Conservation (phyloP, 805 yeast species). For the Metschnikowia chrysomelidarum region DNA sequence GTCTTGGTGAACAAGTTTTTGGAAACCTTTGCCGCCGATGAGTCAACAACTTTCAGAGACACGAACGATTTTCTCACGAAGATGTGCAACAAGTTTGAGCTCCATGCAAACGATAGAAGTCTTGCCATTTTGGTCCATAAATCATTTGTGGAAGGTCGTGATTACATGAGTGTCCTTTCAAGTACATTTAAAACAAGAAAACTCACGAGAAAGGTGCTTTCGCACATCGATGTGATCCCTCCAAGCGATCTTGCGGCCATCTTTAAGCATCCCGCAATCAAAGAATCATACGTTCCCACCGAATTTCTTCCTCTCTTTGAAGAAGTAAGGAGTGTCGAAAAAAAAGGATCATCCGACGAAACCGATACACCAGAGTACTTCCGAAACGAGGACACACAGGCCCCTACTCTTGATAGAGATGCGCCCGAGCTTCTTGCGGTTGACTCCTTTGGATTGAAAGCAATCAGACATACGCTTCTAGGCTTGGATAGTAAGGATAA, state of each 20-base stretch:
- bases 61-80: slow-evolving; percentile 42
- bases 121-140: slow-evolving; percentile 57
- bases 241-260: slow-evolving; percentile 42
- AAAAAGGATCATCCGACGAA: slow-evolving; percentile 7
- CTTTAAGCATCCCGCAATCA: slow-evolving; percentile 25
- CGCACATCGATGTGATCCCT: slow-evolving; percentile 54
- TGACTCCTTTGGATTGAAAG: slow-evolving; percentile 73
- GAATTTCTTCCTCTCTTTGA: slow-evolving; percentile 32
- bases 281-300: slow-evolving; percentile 31
- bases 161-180: slow-evolving; percentile 16
- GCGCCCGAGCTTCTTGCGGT: slow-evolving; percentile 60
- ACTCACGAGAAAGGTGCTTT: slow-evolving; percentile 33
- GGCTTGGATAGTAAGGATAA: slow-evolving; percentile 29
- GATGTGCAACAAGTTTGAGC: slow-evolving; percentile 24
- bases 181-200: slow-evolving; percentile 10
- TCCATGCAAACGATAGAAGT: slow-evolving; percentile 52
- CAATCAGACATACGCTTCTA: slow-evolving; percentile 69
- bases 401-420: slow-evolving; percentile 51
- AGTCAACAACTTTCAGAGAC: slow-evolving; percentile 39
- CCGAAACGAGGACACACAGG: slow-evolving; percentile 25
- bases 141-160: slow-evolving; percentile 16
- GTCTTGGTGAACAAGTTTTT: slow-evolving; percentile 71
- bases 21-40: slow-evolving; percentile 36
- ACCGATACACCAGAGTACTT: slow-evolving; percentile 29
- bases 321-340: slow-evolving; percentile 19